Evolutionary conservation across 306 rosid genomes (phyloP), one percentile per base, ranked within the genome.

Genomic region (Sechiopsis laciniata): DNA sequence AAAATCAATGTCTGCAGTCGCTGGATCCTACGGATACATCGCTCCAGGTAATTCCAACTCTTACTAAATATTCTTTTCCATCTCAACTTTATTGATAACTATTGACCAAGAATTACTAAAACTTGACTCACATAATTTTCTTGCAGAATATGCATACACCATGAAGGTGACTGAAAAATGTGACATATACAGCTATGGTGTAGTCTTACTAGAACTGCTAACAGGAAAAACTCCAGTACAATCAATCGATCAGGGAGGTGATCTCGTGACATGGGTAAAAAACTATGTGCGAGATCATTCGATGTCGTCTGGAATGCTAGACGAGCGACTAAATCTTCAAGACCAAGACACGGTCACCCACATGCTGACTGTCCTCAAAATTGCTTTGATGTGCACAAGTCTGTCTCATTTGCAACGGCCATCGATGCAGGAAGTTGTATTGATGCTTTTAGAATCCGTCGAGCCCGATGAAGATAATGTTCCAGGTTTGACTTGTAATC

Each of bases 131-230:
- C 62, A 12, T 13, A 15, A n/a, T 74, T 74, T 5, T 61, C 8
- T 74, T 75, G 84, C 91, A 95, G 99, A 95, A 76, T 95, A 95
- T 85, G 99, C 99, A 53, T 95, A 88, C 78, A 95, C 99, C 70
- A 95, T 95, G 99, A 95, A 85, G 88, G 96, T 95, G 24, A 88
- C 96, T 40, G 99, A 95, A 80, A 95, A 95, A 78, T 95, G 99
- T 55, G 99, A 95, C 83, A 86, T 89, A 67, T 91, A 95, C 20
- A 95, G 99, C 78, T 95, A 89, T 21, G 99, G 99, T 7, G 99
- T 95, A 46, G 99, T 95, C 74, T 89, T 95, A 22, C 78, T 95
- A 84, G 97, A 95, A 77, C 73, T 95, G 83, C 78, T 95, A 40
- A 95, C 99, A 0, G 99, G 99, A 75, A 86, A 71, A 79, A 75